phyloP scores from a whole-genome alignment of 2,329 filamentous ascomycete species.

The Fusarium hostae region DNA sequence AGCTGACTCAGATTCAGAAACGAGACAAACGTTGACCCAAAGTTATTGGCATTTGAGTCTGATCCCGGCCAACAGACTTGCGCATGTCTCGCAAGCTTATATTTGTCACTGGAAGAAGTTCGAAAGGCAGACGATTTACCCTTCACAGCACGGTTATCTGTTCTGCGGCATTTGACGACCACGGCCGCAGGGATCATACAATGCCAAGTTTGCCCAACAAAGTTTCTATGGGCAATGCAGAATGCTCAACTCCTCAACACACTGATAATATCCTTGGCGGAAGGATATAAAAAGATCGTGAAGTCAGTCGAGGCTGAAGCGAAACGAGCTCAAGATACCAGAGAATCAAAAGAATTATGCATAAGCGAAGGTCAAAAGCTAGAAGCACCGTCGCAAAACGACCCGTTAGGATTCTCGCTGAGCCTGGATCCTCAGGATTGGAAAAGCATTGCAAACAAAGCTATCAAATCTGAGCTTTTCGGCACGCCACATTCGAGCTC shows the following conservation, averaged over 20 bases:
- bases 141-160: slow-evolving; percentile 31
- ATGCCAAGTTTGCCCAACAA: slow-evolving; percentile 37
- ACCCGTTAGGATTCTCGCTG: slow-evolving; percentile 10
- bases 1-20: slow-evolving; percentile 29
- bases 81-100: slow-evolving; percentile 41
- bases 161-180: slow-evolving; percentile 29
- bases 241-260: slow-evolving; percentile 43
- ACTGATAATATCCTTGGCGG: slow-evolving; percentile 39
- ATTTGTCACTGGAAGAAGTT: slow-evolving; percentile 41
- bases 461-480: slow-evolving; percentile 37
- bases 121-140: slow-evolving; percentile 32
- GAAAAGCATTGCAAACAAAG: slow-evolving; percentile 34
- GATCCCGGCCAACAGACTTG: slow-evolving; percentile 29
- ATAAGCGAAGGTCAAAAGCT: slow-evolving; percentile 19
- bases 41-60: slow-evolving; percentile 8
- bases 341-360: slow-evolving; percentile 29
- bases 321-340: slow-evolving; percentile 22
- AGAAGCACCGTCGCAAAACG: not conserved
- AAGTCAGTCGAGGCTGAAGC: slow-evolving; percentile 37
- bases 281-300: slow-evolving; percentile 40
- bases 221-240: slow-evolving; percentile 45
- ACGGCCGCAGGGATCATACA: slow-evolving; percentile 32
- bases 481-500: not conserved
- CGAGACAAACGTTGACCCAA: slow-evolving; percentile 33
- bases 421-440: slow-evolving; percentile 33